These are phyloP conservation scores for Bimuria novae-zelandiae DNA, from an alignment of 2,329 filamentous ascomycete species.

Conservation along the genomic window DNA sequence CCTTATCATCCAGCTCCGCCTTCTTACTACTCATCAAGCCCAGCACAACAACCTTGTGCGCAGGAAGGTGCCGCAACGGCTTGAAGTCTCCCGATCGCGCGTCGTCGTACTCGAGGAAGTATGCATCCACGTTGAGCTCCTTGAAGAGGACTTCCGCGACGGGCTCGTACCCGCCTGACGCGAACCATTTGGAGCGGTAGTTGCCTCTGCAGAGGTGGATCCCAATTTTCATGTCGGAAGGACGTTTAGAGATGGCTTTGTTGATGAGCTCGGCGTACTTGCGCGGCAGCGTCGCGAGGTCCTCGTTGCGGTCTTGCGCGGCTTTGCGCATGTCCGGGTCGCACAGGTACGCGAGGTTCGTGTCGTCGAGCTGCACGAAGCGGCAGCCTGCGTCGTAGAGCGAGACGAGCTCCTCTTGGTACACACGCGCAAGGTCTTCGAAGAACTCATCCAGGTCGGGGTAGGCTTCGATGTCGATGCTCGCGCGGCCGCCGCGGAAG, in stretches of 20 bases:
- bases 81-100: conserved; percentile 61
- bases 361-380: conserved; percentile 64
- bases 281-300: conserved; percentile 54
- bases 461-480: conserved; percentile 59
- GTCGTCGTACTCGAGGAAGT: conserved; percentile 65
- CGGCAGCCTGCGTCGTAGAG: conserved; percentile 61
- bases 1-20: conserved; percentile 59
- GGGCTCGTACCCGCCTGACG: conserved; percentile 62
- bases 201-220: conserved; percentile 64
- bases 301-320: conserved; percentile 57
- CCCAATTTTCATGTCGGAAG: conserved; percentile 59
- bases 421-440: conserved; percentile 59
- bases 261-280: conserved; percentile 63
- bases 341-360: conserved; percentile 64
- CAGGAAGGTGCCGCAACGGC: conserved; percentile 59
- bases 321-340: conserved; percentile 61
- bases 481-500: conserved; percentile 60
- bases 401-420: conserved; percentile 59
- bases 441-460: conserved; percentile 61
- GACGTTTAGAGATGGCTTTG: conserved; percentile 57
- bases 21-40: conserved; percentile 63
- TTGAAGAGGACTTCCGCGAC: conserved; percentile 63
- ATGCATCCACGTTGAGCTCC: conserved; percentile 61
- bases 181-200: conserved; percentile 62
- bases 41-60: conserved; percentile 60